Percentiles rank a stretch among this genome's conserved stretches.
Evolutionary conservation across 192 early-diverging fungal species (phyloP).

Genomic region (Backusella australiensis): DNA sequence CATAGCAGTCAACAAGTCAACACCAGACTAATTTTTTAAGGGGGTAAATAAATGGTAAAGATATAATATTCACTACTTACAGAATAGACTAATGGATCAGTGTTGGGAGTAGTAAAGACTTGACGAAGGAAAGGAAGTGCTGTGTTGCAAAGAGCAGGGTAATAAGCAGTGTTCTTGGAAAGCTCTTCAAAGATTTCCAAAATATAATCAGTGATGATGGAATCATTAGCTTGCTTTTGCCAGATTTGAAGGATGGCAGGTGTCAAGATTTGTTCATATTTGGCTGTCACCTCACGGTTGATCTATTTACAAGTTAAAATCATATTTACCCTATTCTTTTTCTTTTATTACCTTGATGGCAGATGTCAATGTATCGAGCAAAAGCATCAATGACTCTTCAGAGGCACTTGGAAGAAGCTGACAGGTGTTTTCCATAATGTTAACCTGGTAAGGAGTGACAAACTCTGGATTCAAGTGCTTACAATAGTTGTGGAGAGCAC

Average conservation of each 20-base stretch:
- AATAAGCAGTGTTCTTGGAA: slow-evolving; percentile 63
- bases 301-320: slow-evolving; percentile 40
- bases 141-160: slow-evolving; percentile 64
- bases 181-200: slow-evolving; percentile 77
- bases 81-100: slow-evolving; percentile 38
- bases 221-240: slow-evolving; percentile 72
- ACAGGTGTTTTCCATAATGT: slow-evolving; percentile 60
- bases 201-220: slow-evolving; percentile 70
- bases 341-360: slow-evolving; percentile 52
- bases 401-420: slow-evolving; percentile 54
- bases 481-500: slow-evolving; percentile 62
- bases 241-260: slow-evolving; percentile 77
- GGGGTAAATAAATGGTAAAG: slow-evolving; percentile 12
- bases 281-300: slow-evolving; percentile 68
- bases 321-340: neutral
- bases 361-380: slow-evolving; percentile 64
- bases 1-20: slow-evolving; percentile 73
- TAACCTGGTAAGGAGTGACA: slow-evolving; percentile 52
- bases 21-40: slow-evolving; percentile 46
- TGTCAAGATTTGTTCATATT: slow-evolving; percentile 69
- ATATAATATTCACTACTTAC: slow-evolving; percentile 35
- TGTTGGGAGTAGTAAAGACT: slow-evolving; percentile 46
- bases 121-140: slow-evolving; percentile 68
- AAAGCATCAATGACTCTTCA: slow-evolving; percentile 64
- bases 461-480: slow-evolving; percentile 49